Base-by-base conservation (phyloP, 805 yeast species). In the Limtongia smithiae region DNA sequence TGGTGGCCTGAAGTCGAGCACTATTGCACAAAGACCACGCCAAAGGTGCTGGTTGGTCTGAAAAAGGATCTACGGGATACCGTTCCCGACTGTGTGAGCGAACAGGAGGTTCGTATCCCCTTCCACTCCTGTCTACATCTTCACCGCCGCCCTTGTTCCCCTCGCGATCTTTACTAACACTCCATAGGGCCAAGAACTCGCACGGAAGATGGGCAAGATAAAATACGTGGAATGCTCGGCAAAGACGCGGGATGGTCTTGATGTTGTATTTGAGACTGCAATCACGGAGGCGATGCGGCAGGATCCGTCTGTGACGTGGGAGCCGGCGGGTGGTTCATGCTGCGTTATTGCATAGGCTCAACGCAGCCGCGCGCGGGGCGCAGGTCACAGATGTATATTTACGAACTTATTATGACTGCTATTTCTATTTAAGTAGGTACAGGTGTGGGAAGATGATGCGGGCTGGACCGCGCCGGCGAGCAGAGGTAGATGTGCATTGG, bases 1-100 rank as follows among this genome's bases (percentile, higher is more conserved):
- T 90, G 97, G 97, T 78, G 78, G 35, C 95, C 96, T 0, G 97
- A 90, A 64, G 84, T 86, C 1, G 70, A 74, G 51, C 89, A 85
- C 62, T 87, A 83, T 64, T 87, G 96, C 63, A 89, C 90, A 2
- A 30, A 25, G 22, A 83, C 80, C 1, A 75, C 82, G 2, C 95
- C 96, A 1, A 76, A 83, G 15, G 65, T 88, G 24, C 68, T 91
- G 31, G 88, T 87, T n/a, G 96, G 96, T 1, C 75, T 91, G 30
- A 88, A 90, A 62, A 67, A 80, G 3, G 97, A 90, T 65, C 68
- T 84, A 49, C 63, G 70, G 38, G 28, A 9, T 8, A 24, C 55
- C 11, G 63, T 62, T 40, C 42, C 54, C 17, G 42, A 58, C 2
- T 56, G 59, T 15, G 39, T 55, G 5, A 53, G 56, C 27, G 48